Evolutionary conservation across 2,329 filamentous ascomycete species (phyloP), one percentile per base, ranked within the genome.

Genomic region (Talaromyces sp.): DNA sequence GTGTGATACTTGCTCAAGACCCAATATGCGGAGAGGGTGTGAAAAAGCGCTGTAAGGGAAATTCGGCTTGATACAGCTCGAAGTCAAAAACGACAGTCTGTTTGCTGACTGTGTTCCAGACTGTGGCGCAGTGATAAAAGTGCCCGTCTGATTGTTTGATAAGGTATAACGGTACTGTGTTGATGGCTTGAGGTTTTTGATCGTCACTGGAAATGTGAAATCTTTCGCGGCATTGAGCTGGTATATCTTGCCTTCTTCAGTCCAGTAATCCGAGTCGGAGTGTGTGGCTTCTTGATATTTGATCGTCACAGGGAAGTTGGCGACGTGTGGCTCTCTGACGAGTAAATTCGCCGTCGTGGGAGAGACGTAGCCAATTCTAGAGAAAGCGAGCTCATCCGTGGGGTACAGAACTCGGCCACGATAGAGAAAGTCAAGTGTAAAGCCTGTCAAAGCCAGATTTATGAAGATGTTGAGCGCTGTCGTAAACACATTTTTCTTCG

Each of bases 1-100:
- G n/a, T 86, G 83, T 1, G 91, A 89, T 63, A 99, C 84, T 70
- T 92, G 84, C 62, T 86, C 87, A 72, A 97, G 86, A 0, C 95
- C 95, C 0, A 90, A 90, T 54, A 97, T 90, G 11, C 90, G 85
- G 2, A 98, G 83, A 0, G 94, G 87, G 73, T 97, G 92, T 45
- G 92, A 86, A n/a, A 93, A 78, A 0, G 92, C 90, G 50, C 86
- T 91, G 78, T 99, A 99, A 0, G 95, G 95, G 64, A 98, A 92
- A 19, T 92, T 90, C 11, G 90, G 90, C 71, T 97, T 91, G 72
- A 98, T 92, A 78, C 95, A 99, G 49, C 92, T 97, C 0, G 92
- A 95, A 3, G 93, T 92, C 8, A 98, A 80, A 75, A 99, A 99
- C 0, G 92, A 96, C 71, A 97, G 94, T 65, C 87, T 89, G 47